Percentiles rank a stretch among this genome's conserved stretches.
These are phyloP conservation scores for Nannizziopsis arthrosporioides DNA, from an alignment of 2,329 filamentous ascomycete genomes.

Conservation along the genomic window DNA sequence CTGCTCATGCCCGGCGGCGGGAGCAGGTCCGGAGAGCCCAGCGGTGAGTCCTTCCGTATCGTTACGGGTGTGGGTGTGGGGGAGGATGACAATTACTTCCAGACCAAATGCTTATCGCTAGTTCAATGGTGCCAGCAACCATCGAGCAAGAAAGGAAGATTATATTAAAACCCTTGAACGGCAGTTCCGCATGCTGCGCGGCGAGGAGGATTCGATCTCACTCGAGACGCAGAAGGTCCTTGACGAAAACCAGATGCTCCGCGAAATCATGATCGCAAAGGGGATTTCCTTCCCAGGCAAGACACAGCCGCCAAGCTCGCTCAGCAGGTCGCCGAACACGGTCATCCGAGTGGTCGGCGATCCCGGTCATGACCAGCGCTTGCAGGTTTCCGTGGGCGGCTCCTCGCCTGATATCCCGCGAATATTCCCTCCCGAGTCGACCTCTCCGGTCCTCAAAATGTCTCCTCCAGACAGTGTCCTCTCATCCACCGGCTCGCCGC, in stretches of 20 bases:
- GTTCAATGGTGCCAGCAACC: slow-evolving; percentile 17
- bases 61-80: too few relatives aligned
- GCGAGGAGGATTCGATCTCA: slow-evolving; percentile 17
- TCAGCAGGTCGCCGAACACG: slow-evolving; percentile 9
- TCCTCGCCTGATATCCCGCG: slow-evolving; percentile 1
- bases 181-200: slow-evolving; percentile 20
- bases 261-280: slow-evolving; percentile 17
- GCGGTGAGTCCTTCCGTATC: slow-evolving; percentile 16
- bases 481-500: not conserved
- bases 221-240: slow-evolving; percentile 13
- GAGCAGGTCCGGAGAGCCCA: slow-evolving; percentile 24
- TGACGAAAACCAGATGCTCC: slow-evolving; percentile 17
- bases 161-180: slow-evolving; percentile 23
- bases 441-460: not conserved
- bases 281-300: slow-evolving; percentile 15
- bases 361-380: slow-evolving; percentile 14
- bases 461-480: not conserved
- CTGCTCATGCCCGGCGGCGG: slow-evolving; percentile 18
- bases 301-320: not conserved
- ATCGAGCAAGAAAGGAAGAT: slow-evolving; percentile 24
- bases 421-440: slow-evolving; percentile 12
- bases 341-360: slow-evolving; percentile 14
- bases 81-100: too few relatives aligned
- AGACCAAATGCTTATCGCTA: not conserved
- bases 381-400: slow-evolving; percentile 12